Evolutionary conservation across 2,329 filamentous ascomycete genomes (phyloP), one percentile per base, ranked within the genome.

Genomic region (Phialocephala sp.): DNA sequence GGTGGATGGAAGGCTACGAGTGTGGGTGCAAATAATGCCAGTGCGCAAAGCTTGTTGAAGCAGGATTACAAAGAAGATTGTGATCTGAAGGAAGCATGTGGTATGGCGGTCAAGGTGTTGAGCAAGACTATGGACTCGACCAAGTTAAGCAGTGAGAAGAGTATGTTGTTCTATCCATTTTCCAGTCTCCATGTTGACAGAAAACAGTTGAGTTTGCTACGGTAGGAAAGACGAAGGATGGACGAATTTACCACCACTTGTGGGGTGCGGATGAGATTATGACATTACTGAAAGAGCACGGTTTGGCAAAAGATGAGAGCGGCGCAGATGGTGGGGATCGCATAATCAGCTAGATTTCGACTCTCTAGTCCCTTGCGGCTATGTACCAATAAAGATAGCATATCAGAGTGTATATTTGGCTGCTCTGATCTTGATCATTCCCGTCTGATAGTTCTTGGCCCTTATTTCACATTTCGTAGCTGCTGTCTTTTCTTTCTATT

Each of bases 41-140:
- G 93, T 75, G 96, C 96, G 11, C 94, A 97, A 81, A 97, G 93
- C 81, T 81, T 99, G 80, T 81, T 99, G 79, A 99, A 99, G 87
- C 95, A 99, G 80, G 95, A 99, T 80, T 99, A 99, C 84, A 97
- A 98, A 85, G 95, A 99, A 82, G 94, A 98, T 74, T 98, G 94
- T 80, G 91, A 92, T 72, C 80, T 99, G 77, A 92, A 97, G 83
- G 95, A 99, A 83, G 95, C 96, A 4, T 99, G 95, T 79, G 93
- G 91, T 62, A 91, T 97, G 85, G 95, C 95, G 12, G 95, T 99
- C 79, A 99, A 99, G 87, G 95, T 99, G 69, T 82, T 99, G 72
- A 98, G 95, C 87, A 99, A 99, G 89, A 99, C 95, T 6, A 99
- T 99, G 96, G 95, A 99, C 80, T 97, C 94, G 63, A 98, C 94